Percentiles rank a stretch among this genome's conserved stretches.
These are phyloP conservation scores for Hanseniaspora meyeri DNA, from an alignment of 805 yeast species.

Conservation along the genomic window DNA sequence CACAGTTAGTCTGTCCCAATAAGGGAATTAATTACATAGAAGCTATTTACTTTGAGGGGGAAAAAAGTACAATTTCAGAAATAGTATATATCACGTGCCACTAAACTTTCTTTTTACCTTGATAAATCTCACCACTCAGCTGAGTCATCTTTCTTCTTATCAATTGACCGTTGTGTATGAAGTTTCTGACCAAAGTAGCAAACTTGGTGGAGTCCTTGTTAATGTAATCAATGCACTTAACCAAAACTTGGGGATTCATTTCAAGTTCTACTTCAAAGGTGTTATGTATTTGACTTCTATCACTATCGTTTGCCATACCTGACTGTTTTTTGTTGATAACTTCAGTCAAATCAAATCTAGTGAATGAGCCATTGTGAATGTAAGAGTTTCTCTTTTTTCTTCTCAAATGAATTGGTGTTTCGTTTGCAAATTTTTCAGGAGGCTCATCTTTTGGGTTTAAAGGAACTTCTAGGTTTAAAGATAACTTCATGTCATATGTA, in stretches of 20 bases:
- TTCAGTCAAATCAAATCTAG: constrained; percentile 60
- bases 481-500: constrained; percentile 61
- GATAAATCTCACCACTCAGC: constrained; percentile 27
- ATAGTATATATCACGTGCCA: constrained; percentile 40
- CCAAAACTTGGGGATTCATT: constrained; percentile 34
- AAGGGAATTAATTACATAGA: neutral
- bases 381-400: constrained; percentile 63
- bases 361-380: constrained; percentile 60
- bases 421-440: constrained; percentile 42
- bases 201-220: constrained; percentile 40
- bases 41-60: too few species aligned
- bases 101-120: constrained; percentile 28
- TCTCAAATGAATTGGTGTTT: constrained; percentile 46
- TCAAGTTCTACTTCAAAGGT: constrained; percentile 42
- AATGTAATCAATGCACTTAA: constrained; percentile 32
- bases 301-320: constrained; percentile 17
- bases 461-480: constrained; percentile 69
- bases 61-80: constrained; percentile 46
- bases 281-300: constrained; percentile 20
- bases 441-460: constrained; percentile 36
- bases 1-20: neutral
- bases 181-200: constrained; percentile 45
- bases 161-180: constrained; percentile 48
- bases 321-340: constrained; percentile 26
- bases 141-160: constrained; percentile 28